These are phyloP conservation scores for Paracoccidioides brasiliensis DNA, from an alignment of 2,329 filamentous ascomycete genomes.

Conservation along the genomic window DNA sequence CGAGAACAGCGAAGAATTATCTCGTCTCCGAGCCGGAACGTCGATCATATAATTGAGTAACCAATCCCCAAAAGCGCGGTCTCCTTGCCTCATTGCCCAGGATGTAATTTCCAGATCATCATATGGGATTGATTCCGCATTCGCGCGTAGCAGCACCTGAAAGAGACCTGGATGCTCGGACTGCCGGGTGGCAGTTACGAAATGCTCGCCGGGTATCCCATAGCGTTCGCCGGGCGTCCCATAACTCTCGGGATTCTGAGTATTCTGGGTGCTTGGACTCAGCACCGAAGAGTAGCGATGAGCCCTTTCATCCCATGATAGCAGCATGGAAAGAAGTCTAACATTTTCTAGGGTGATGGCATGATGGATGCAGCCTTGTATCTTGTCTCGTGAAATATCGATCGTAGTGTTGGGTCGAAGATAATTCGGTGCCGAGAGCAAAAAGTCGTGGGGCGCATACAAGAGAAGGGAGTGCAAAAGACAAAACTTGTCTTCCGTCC, in stretches of 20 bases:
- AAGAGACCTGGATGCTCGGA: slow-evolving; percentile 19
- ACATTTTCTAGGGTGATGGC: slow-evolving; percentile 25
- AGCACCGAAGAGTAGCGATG: slow-evolving; percentile 7
- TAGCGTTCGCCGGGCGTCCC: background rate
- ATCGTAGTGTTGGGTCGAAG: background rate
- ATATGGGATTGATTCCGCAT: slow-evolving; percentile 25
- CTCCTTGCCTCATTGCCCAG: slow-evolving; percentile 21
- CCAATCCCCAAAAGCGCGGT: slow-evolving; percentile 21
- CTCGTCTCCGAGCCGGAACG: slow-evolving; percentile 13
- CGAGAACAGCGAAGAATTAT: background rate
- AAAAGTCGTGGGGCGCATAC: background rate
- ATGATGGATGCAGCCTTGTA: slow-evolving; percentile 29
- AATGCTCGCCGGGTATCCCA: slow-evolving; percentile 17
- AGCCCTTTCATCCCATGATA: slow-evolving; percentile 27
- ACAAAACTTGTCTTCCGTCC: slow-evolving; percentile 17
- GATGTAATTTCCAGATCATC: slow-evolving; percentile 24
- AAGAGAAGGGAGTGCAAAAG: slow-evolving; percentile 26
- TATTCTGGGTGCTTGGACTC: no score
- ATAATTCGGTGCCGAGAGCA: background rate
- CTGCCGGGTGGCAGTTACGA: slow-evolving; percentile 19
- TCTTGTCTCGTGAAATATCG: slow-evolving; percentile 18
- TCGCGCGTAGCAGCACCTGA: slow-evolving; percentile 24
- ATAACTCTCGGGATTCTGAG: background rate
- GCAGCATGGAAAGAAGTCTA: slow-evolving; percentile 21
- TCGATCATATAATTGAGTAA: slow-evolving; percentile 24